A percentile compares a stretch with the other conserved stretches of the same genome.
These are phyloP conservation scores for Podospora pseudoanserina DNA, from an alignment of 495 filamentous ascomycete species.

Conservation along the genomic window DNA sequence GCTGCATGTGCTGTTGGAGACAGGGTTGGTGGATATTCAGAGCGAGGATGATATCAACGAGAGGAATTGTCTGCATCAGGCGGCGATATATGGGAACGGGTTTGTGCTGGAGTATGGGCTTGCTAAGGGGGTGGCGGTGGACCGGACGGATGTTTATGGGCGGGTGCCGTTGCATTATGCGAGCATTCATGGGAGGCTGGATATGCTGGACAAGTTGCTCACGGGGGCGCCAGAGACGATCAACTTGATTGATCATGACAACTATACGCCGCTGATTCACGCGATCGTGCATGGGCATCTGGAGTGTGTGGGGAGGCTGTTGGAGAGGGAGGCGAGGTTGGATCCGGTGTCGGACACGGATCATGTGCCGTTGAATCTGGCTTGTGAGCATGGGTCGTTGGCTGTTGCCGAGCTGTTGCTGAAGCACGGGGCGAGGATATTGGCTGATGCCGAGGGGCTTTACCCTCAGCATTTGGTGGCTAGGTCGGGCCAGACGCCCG, in stretches of 20 bases:
- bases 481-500: conserved; percentile 75
- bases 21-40: conserved; percentile 76
- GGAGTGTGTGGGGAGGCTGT: conserved; percentile 70
- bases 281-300: conserved; percentile 83
- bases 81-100: conserved; percentile 79
- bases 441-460: conserved; percentile 91
- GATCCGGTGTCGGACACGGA: conserved; percentile 80
- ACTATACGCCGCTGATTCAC: conserved; percentile 94
- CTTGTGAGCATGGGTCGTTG: conserved; percentile 85
- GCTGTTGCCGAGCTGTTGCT: conserved; percentile 80
- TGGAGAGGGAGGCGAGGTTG: conserved; percentile 68
- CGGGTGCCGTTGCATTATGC: conserved; percentile 93
- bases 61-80: conserved; percentile 91
- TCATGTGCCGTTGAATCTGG: conserved; percentile 90
- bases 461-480: conserved; percentile 98
- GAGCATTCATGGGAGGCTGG: conserved; percentile 85
- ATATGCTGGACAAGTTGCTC: conserved; percentile 74
- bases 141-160: conserved; percentile 84
- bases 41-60: conserved; percentile 97
- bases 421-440: conserved; percentile 67
- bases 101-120: conserved; percentile 75
- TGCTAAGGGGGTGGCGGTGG: conserved; percentile 65
- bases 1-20: conserved; percentile 70
- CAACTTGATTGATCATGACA: conserved; percentile 87
- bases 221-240: conserved; percentile 59